A percentile compares a stretch with the other conserved stretches of the same genome.
Conservation (phyloP, 345 rosid genomes). For the Populus nigra region DNA sequence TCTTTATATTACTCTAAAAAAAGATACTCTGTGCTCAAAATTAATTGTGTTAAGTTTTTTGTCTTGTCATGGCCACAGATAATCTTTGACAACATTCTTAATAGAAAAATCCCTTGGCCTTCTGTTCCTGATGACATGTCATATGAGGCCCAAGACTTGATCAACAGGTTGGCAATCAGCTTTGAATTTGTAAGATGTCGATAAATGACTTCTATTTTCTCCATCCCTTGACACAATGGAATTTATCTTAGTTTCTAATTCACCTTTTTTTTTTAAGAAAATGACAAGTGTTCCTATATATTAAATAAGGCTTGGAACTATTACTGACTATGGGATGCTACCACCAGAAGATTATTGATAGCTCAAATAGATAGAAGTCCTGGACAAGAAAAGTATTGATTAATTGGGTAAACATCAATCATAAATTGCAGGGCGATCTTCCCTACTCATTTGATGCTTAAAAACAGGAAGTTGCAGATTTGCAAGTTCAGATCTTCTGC, state of each 20-base stretch:
- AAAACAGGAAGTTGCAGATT: too few species aligned
- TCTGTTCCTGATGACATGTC: constrained; percentile 63
- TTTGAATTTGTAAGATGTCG: constrained; percentile 7
- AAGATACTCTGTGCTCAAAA: neutral
- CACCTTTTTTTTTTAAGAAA: neutral
- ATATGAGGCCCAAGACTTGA: constrained; percentile 72
- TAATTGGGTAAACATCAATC: neutral
- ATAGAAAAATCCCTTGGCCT: constrained; percentile 79
- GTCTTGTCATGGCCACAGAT: constrained; percentile 41
- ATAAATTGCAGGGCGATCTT: neutral
- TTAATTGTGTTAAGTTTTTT: constrained; percentile 3
- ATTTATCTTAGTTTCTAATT: neutral
- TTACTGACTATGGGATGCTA: neutral
- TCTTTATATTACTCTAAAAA: neutral
- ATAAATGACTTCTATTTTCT: constrained; percentile 5
- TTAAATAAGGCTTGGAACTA: neutral
- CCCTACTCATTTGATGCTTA: neutral
- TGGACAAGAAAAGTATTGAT: neutral
- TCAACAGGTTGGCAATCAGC: constrained; percentile 53
- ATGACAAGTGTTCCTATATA: neutral
- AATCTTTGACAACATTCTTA: constrained; percentile 78
- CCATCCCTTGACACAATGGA: neutral
- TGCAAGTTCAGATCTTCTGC: too few species aligned
- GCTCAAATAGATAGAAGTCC: neutral
- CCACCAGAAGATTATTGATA: neutral